These are phyloP conservation scores for Fusarium sp. DNA, from an alignment of 2,329 filamentous ascomycete species.

Conservation along the genomic window DNA sequence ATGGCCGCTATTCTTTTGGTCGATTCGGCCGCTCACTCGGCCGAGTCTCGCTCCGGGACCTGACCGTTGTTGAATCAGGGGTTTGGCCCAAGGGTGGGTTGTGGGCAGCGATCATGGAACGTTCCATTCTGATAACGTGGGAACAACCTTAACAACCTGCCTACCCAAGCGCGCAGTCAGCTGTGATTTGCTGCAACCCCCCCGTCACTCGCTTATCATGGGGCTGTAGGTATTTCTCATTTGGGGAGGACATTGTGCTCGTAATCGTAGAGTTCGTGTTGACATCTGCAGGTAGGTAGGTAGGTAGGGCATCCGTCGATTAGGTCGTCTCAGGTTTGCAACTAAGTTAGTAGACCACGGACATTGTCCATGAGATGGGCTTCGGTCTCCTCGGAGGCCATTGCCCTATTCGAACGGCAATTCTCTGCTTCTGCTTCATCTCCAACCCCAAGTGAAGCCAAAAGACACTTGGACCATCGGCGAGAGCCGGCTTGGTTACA, in stretches of 20 bases:
- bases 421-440: background rate
- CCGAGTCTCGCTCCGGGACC: constrained; percentile 19
- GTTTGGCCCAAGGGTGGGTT: constrained; percentile 20
- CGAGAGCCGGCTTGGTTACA: constrained; percentile 30
- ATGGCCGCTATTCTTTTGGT: background rate
- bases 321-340: background rate
- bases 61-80: constrained; percentile 24
- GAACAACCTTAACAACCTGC: background rate
- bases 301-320: background rate
- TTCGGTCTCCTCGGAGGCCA: background rate
- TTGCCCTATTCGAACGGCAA: background rate
- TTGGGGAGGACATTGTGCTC: background rate
- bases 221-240: background rate
- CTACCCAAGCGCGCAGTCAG: background rate
- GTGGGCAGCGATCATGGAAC: constrained; percentile 33
- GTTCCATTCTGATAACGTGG: constrained; percentile 31
- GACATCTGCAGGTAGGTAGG: background rate
- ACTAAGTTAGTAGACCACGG: background rate
- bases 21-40: constrained; percentile 30
- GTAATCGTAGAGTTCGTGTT: background rate
- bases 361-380: background rate
- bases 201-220: background rate
- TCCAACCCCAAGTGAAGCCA: background rate
- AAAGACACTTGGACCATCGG: constrained; percentile 30
- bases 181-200: background rate